Evolutionary conservation across 805 yeast genomes (phyloP).

Genomic region (Jamesozyma gamospora): DNA sequence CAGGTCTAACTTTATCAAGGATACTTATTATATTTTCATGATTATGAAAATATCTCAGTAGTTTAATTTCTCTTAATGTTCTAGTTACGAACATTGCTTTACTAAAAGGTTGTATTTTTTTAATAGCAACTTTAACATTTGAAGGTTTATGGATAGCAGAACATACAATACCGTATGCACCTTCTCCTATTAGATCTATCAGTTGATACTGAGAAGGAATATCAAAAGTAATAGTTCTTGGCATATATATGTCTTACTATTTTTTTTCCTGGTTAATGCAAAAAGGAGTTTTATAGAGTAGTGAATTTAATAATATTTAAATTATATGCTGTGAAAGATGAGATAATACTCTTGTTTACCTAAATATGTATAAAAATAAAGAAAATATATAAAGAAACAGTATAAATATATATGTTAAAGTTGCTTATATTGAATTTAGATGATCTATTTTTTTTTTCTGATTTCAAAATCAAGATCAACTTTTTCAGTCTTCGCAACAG

Average conservation of each 20-base stretch:
- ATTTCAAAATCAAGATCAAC: too few relatives aligned
- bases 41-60: constrained; percentile 49
- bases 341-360: too few relatives aligned
- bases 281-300: too few relatives aligned
- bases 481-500: too few relatives aligned
- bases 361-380: too few relatives aligned
- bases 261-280: not conserved
- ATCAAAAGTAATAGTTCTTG: constrained; percentile 49
- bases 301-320: too few relatives aligned
- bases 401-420: too few relatives aligned
- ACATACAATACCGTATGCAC: constrained; percentile 75
- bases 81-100: constrained; percentile 57
- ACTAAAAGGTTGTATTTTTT: constrained; percentile 64
- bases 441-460: too few relatives aligned
- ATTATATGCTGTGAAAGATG: too few relatives aligned
- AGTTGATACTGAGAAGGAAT: constrained; percentile 54
- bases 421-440: too few relatives aligned
- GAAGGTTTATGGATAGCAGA: constrained; percentile 56
- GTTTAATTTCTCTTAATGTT: constrained; percentile 59
- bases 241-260: constrained; percentile 18
- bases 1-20: constrained; percentile 57
- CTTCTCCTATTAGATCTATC: constrained; percentile 58
- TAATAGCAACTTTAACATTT: constrained; percentile 59
- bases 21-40: constrained; percentile 68
- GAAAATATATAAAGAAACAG: too few relatives aligned